These are phyloP conservation scores for Metroxylon sagu DNA, from an alignment of 176 grass and related monocot genomes.

Conservation along the genomic window DNA sequence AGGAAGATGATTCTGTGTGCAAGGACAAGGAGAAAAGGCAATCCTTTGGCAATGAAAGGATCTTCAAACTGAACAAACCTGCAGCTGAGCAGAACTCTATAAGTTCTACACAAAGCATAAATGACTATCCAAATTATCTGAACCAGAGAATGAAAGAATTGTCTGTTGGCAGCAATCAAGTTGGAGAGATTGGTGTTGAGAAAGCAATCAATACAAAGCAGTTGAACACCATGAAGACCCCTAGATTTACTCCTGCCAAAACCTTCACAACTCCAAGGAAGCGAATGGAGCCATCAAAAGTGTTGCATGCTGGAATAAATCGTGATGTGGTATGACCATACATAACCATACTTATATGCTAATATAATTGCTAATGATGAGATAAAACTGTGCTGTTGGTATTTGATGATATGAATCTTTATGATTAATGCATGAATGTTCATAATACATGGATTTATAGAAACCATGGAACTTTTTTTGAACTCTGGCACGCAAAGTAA, in stretches of 20 bases:
- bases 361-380: too few species aligned
- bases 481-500: too few species aligned
- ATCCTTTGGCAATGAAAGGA: constrained; percentile 46
- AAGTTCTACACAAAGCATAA: constrained; percentile 28
- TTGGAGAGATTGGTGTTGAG: constrained; percentile 33
- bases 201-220: constrained; percentile 36
- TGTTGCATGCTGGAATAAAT: constrained; percentile 56
- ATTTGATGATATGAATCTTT: too few species aligned
- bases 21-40: constrained; percentile 51
- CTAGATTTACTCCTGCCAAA: constrained; percentile 38
- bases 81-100: constrained; percentile 18
- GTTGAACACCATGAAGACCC: constrained; percentile 30
- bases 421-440: too few species aligned
- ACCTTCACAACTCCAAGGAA: constrained; percentile 49
- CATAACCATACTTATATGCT: too few species aligned
- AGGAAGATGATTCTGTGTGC: constrained; percentile 28
- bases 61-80: constrained; percentile 32
- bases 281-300: constrained; percentile 45
- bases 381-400: too few species aligned
- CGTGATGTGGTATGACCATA: constrained; percentile 35
- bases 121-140: constrained; percentile 36
- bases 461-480: too few species aligned
- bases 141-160: constrained; percentile 31
- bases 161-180: constrained; percentile 29
- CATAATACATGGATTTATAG: too few species aligned